These are phyloP conservation scores for Hymenoscyphus scutula DNA, from an alignment of 2,329 filamentous ascomycete species.

Conservation along the genomic window DNA sequence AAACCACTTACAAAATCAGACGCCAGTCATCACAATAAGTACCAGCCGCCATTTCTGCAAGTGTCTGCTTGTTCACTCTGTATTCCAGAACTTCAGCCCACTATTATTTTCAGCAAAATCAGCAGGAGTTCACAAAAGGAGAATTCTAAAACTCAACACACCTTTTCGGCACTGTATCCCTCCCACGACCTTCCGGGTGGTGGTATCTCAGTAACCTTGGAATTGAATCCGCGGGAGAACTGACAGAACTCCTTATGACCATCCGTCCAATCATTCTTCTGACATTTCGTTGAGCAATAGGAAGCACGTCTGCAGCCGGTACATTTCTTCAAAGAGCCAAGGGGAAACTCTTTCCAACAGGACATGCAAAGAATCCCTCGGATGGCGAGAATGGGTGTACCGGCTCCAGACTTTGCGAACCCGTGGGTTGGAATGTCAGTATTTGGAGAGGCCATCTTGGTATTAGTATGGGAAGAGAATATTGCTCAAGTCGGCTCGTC, in stretches of 20 bases:
- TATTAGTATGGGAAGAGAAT: background rate
- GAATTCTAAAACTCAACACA: constrained; percentile 4
- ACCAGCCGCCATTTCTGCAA: background rate
- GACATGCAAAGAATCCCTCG: constrained; percentile 17
- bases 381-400: constrained; percentile 15
- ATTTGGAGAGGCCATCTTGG: background rate
- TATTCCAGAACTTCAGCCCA: constrained; percentile 15
- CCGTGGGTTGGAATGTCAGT: background rate
- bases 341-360: constrained; percentile 6
- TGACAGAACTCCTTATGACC: constrained; percentile 20
- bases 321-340: constrained; percentile 14
- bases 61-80: constrained; percentile 5
- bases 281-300: constrained; percentile 31
- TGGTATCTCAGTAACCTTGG: background rate
- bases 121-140: background rate
- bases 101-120: constrained; percentile 5
- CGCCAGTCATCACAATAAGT: constrained; percentile 14
- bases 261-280: constrained; percentile 28
- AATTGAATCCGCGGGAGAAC: constrained; percentile 12
- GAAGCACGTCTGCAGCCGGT: constrained; percentile 17
- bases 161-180: constrained; percentile 18
- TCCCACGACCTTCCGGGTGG: constrained; percentile 11
- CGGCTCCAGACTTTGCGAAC: constrained; percentile 1
- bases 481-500: background rate
- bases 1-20: constrained; percentile 14